Evolutionary conservation across 768 basidiomycete species (phyloP), one percentile per base, ranked within the genome.

Genomic region (Mycena haematopus): DNA sequence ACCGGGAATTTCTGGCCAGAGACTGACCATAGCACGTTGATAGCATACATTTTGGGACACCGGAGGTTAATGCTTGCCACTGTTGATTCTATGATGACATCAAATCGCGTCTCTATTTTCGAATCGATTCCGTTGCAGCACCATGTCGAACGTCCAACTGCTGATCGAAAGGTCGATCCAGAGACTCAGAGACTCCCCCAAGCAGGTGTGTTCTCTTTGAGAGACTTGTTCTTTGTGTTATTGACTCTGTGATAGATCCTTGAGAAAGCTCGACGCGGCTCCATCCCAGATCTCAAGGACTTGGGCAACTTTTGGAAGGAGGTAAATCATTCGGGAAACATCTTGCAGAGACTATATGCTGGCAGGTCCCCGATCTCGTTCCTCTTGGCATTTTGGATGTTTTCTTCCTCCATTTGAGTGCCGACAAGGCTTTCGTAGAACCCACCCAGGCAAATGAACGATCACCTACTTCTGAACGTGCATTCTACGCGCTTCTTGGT

Each of bases 401-500:
- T 5, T 75, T 76, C 52, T 73, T 75, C 55, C 40, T 38, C n/a
- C 73, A 77, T 52, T 68, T 78, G 1, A 63, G 72, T 29, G 62
- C 46, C 15, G 63, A 59, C 35, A 67, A 54, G 58, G 69, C 63
- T 54, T 74, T 66, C 35, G 42, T 36, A 33, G 58, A 62, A 8
- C 60, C 62, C 11, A 47, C 62, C 15, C 35, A 29, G 22, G 56
- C 64, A 24, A 67, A 52, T 22, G 53, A 57, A 15, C 60, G 69
- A 25, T 63, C 67, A 17, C 69, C 70, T 7, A 9, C 56, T 10
- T 65, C 71, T 1, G 72, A 74, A 36, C 65, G 69, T 29, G 77
- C 77, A 1, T 77, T 75, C 46, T 62, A 74, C 29, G 68, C 75
- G 19, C 63, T 79, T n/a, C 47, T 75, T 11, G 77, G 76, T 3